Base-by-base conservation (phyloP, 106 monocot species). In the Iris macrosiphon region DNA sequence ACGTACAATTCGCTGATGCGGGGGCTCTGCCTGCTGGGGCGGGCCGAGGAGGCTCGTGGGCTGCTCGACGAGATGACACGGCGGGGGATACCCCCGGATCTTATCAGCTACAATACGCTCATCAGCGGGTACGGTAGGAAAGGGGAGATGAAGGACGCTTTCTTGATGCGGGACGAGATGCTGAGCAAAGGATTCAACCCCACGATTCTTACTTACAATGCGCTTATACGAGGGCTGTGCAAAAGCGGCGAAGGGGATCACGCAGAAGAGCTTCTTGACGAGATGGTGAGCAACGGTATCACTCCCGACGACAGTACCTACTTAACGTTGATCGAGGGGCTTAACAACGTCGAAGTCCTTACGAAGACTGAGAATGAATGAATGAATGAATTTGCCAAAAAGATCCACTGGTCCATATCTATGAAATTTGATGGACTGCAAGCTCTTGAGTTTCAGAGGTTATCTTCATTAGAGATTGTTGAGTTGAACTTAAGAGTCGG, bases 301-400 rank as follows among this genome's bases (percentile, higher is more conserved):
- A 55, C n/a, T 37, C 89, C 89, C n/a, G 70, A 79, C 76, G 94
- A 89, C 22, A 74, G 79, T 19, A 89, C 79, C n/a, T 95, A 95
- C 31, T 56, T 89, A 22, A 45, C 84, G 9, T 59, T 77, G 28
- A 69, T 95, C 10, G 85, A 87, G 34, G 83, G 73, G 2, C 52
- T 85, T 21, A 60, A 53, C 30, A 55, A 52, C 56, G 30, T 20
- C 18, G 67, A 71, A 25, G 71, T 45, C 26, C 15, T 53, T 9
- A 10, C 2, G 11, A 60, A 53, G 55, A 7, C 30, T 57, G 21
- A 68, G 18, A 15, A 39, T 68, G 39, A 35, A n/a, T 70, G 40
- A 60, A 30, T 17, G n/a, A n/a, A 46, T 46, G 23, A 46, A 46
- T 22, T 6, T 46, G 45, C 7, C n/a, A n/a, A n/a, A n/a, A n/a